Evolutionary conservation across 805 yeast genomes (phyloP).

Genomic region (Maudiozyma turicensis): DNA sequence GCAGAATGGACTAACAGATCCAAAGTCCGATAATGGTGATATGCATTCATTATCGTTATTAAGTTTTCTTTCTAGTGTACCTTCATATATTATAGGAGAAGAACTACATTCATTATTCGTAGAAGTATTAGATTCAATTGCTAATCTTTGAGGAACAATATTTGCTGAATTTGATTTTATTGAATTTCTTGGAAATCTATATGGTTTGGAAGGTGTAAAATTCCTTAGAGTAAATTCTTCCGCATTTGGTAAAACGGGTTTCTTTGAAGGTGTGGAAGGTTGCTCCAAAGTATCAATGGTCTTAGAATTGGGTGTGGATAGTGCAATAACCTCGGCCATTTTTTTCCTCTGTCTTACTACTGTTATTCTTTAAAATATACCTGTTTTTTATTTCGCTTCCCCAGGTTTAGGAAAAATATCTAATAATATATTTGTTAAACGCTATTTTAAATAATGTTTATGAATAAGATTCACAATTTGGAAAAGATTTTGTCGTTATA

Average conservation of each 20-base stretch:
- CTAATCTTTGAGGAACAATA: conserved; percentile 2
- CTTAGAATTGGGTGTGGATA: conserved; percentile 13
- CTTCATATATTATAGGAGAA: conserved; percentile 2
- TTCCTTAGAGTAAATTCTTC: not conserved
- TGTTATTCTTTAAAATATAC: not conserved
- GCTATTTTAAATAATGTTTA: too few species aligned
- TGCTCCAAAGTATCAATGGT: not conserved
- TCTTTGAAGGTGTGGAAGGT: conserved; percentile 12
- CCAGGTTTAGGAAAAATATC: too few species aligned
- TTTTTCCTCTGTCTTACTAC: not conserved
- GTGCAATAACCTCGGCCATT: conserved; percentile 1
- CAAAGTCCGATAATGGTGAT: conserved; percentile 12
- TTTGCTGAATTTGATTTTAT: not conserved
- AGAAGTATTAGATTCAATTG: not conserved
- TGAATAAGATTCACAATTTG: too few species aligned
- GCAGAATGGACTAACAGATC: conserved; percentile 18
- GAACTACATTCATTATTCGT: not conserved
- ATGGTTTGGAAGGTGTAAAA: conserved; percentile 9
- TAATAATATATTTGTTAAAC: too few species aligned
- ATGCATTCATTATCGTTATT: conserved; percentile 7
- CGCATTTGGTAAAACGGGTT: not conserved
- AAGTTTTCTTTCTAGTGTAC: conserved; percentile 4
- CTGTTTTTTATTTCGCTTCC: not conserved
- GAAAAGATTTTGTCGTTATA: too few species aligned
- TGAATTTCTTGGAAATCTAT: conserved; percentile 2